These are phyloP conservation scores for Haplosporangium gracile DNA, from an alignment of 192 early-diverging fungal species.

Conservation along the genomic window DNA sequence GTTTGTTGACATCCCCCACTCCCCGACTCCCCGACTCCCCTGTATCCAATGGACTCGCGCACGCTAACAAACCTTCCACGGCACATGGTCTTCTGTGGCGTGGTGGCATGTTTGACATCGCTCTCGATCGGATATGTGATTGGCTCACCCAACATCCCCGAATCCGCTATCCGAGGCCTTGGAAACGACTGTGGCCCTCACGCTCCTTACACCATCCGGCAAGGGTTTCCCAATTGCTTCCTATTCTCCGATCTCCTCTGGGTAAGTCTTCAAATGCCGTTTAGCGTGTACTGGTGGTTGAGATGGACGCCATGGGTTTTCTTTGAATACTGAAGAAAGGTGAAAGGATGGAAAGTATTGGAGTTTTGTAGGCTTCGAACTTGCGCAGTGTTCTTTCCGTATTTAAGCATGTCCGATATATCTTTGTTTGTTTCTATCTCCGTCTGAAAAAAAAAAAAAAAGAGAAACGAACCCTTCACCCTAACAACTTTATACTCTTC, in stretches of 20 bases:
- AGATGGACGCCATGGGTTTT: too few relatives aligned
- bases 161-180: conserved; percentile 38
- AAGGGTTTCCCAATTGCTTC: conserved; percentile 44
- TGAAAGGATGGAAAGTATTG: too few relatives aligned
- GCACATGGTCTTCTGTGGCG: conserved; percentile 48
- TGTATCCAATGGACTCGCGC: conserved; percentile 18
- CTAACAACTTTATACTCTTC: too few relatives aligned
- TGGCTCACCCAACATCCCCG: conserved; percentile 60
- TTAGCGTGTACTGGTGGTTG: too few relatives aligned
- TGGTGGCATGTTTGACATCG: conserved; percentile 54
- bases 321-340: too few relatives aligned
- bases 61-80: conserved; percentile 17
- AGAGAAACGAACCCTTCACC: too few relatives aligned
- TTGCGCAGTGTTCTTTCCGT: too few relatives aligned
- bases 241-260: conserved; percentile 44
- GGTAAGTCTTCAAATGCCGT: conserved; percentile 7
- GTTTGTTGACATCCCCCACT: not conserved
- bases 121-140: conserved; percentile 59
- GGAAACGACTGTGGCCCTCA: conserved; percentile 21
- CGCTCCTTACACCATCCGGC: conserved; percentile 12
- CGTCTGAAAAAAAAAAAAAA: too few relatives aligned
- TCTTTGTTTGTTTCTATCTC: too few relatives aligned
- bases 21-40: not conserved
- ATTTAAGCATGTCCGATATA: too few relatives aligned
- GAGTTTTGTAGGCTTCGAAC: too few relatives aligned